Conservation (phyloP, 2,329 filamentous ascomycete genomes). For the Pseudogymnoascus sp. region DNA sequence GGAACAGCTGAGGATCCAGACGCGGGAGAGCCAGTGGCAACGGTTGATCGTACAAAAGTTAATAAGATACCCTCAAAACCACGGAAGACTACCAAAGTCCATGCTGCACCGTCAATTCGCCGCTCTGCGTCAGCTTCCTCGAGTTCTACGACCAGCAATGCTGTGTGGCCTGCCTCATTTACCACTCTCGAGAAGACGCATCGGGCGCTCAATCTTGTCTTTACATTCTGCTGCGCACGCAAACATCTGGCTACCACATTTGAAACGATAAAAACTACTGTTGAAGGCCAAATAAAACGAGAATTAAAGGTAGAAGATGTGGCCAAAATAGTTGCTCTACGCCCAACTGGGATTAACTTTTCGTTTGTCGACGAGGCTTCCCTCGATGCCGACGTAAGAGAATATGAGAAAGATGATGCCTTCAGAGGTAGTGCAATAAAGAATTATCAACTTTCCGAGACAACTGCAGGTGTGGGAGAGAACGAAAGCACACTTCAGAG, state of each 20-base stretch:
- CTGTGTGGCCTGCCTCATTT: constrained; percentile 64
- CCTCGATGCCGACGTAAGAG: constrained; percentile 70
- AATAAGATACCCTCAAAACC: constrained; percentile 43
- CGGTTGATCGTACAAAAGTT: constrained; percentile 45
- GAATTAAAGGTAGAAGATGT: constrained; percentile 68
- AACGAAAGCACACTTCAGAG: constrained; percentile 22
- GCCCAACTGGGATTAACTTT: constrained; percentile 73
- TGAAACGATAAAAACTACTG: constrained; percentile 73
- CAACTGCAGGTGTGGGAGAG: constrained; percentile 32
- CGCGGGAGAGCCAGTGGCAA: constrained; percentile 18
- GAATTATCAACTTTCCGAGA: constrained; percentile 27
- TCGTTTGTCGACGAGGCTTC: constrained; percentile 77
- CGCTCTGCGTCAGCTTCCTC: constrained; percentile 19
- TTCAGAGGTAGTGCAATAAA: constrained; percentile 49
- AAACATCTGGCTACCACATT: constrained; percentile 90
- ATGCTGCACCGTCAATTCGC: constrained; percentile 14
- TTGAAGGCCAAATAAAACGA: constrained; percentile 71
- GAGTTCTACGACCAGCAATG: constrained; percentile 19
- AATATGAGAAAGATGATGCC: constrained; percentile 54
- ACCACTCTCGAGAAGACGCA: constrained; percentile 66
- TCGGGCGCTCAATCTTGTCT: constrained; percentile 80
- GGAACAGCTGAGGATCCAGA: background rate
- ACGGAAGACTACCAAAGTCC: constrained; percentile 35
- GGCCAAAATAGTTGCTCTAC: constrained; percentile 67
- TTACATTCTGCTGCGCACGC: constrained; percentile 87